A percentile compares a stretch with the other conserved stretches of the same genome.
phyloP scores from a whole-genome alignment of 805 yeast genomes.

The Candida namnaoensis region DNA sequence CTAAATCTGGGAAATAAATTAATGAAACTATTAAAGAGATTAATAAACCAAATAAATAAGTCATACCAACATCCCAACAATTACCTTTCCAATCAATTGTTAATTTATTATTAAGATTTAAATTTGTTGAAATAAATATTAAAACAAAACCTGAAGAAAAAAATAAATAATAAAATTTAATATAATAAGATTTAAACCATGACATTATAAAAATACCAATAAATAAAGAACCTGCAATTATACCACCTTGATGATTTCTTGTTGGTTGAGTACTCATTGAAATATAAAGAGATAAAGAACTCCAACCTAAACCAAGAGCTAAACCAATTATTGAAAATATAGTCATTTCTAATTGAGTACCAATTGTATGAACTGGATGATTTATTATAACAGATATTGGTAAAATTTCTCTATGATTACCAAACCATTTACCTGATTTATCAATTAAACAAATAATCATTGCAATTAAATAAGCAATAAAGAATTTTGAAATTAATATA shows the following conservation, averaged over 20 bases:
- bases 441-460: slow-evolving; percentile 28
- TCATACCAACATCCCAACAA: slow-evolving; percentile 33
- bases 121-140: slow-evolving; percentile 21
- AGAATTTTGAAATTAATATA: slow-evolving; percentile 18
- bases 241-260: slow-evolving; percentile 34
- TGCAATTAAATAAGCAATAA: slow-evolving; percentile 30
- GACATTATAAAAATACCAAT: slow-evolving; percentile 27
- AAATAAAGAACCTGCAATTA: slow-evolving; percentile 31
- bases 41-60: slow-evolving; percentile 34
- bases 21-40: slow-evolving; percentile 26
- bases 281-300: slow-evolving; percentile 31
- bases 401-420: slow-evolving; percentile 28
- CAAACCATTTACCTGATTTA: slow-evolving; percentile 33
- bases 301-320: slow-evolving; percentile 35
- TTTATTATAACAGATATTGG: slow-evolving; percentile 33
- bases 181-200: slow-evolving; percentile 32
- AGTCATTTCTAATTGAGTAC: slow-evolving; percentile 38
- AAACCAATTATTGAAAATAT: slow-evolving; percentile 29
- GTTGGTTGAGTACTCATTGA: slow-evolving; percentile 31
- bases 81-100: slow-evolving; percentile 20
- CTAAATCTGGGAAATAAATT: slow-evolving; percentile 29
- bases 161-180: slow-evolving; percentile 29
- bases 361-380: slow-evolving; percentile 38
- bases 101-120: slow-evolving; percentile 18
- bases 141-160: slow-evolving; percentile 26